Percentiles rank a stretch among this genome's conserved stretches.
These are phyloP conservation scores for Tarenaya hassleriana DNA, from an alignment of 345 rosid species.

Conservation along the genomic window DNA sequence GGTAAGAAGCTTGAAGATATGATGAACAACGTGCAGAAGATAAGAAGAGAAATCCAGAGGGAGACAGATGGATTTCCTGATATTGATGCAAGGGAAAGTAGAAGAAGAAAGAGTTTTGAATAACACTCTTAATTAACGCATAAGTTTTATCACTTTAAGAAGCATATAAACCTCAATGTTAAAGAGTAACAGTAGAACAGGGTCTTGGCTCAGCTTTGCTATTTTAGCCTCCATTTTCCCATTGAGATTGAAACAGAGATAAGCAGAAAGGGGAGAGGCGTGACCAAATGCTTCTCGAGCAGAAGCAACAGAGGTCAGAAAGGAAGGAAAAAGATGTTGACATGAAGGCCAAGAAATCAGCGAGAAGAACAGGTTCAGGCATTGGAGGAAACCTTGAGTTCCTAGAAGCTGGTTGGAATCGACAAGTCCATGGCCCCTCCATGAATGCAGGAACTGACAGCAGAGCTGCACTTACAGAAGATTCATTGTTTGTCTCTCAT, in stretches of 20 bases:
- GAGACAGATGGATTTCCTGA: conserved; percentile 28
- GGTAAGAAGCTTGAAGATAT: conserved; percentile 33
- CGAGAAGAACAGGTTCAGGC: conserved; percentile 23
- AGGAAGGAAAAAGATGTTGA: conserved; percentile 19
- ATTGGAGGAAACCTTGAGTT: conserved; percentile 11
- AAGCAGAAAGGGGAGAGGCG: conserved; percentile 33
- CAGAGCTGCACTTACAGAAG: too few relatives aligned
- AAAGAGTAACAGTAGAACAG: too few relatives aligned
- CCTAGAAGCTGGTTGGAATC: too few relatives aligned
- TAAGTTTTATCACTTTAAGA: too few relatives aligned
- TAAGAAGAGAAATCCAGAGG: conserved; percentile 34
- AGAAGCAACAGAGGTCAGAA: conserved; percentile 26
- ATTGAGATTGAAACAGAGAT: too few relatives aligned
- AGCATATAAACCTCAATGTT: too few relatives aligned
- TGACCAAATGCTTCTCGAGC: conserved; percentile 29
- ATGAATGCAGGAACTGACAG: conserved; percentile 22
- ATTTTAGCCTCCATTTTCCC: too few relatives aligned
- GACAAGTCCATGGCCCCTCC: conserved; percentile 7
- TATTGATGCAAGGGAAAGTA: conserved; percentile 19
- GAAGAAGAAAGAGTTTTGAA: conserved; percentile 25
- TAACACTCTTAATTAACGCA: too few relatives aligned
- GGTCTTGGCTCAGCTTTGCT: too few relatives aligned
- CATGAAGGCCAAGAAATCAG: conserved; percentile 21
- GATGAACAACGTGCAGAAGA: conserved; percentile 35
- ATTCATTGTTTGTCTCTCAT: conserved; percentile 14